Conservation (phyloP, 2,329 filamentous ascomycete genomes). For the Cercospora zeae-maydis region DNA sequence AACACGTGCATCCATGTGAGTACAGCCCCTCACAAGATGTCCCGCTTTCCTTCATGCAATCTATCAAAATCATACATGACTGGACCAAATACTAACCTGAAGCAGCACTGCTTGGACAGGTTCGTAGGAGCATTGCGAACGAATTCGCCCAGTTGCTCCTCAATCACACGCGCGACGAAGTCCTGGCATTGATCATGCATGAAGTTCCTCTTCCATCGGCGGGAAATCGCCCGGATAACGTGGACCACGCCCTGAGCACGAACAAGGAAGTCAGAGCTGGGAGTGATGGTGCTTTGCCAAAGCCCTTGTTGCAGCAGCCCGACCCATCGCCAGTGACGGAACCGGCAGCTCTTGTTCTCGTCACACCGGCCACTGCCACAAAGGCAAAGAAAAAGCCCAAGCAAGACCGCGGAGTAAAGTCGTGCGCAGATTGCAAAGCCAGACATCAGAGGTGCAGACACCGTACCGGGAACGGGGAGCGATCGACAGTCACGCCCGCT, state of each 20-base stretch:
- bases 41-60: not conserved
- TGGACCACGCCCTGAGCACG: not conserved
- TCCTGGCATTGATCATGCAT: not conserved
- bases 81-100: not conserved
- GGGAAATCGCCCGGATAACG: not conserved
- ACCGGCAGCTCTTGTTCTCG: not conserved
- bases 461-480: not conserved
- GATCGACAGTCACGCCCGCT: not conserved
- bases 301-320: not conserved
- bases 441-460: not conserved
- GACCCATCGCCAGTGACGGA: not conserved
- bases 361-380: not conserved
- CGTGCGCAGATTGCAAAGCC: not conserved
- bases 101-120: not conserved
- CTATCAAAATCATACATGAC: too few species aligned
- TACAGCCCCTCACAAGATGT: not conserved
- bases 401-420: not conserved
- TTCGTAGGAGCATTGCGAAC: not conserved
- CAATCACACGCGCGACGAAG: not conserved
- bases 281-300: not conserved
- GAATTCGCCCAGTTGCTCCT: not conserved
- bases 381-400: not conserved
- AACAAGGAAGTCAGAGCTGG: not conserved
- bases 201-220: not conserved
- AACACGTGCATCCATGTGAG: constrained; percentile 7